A percentile compares a stretch with the other conserved stretches of the same genome.
Conservation (phyloP, 2,329 filamentous ascomycete genomes). For the Sporothrix euskadiensis region DNA sequence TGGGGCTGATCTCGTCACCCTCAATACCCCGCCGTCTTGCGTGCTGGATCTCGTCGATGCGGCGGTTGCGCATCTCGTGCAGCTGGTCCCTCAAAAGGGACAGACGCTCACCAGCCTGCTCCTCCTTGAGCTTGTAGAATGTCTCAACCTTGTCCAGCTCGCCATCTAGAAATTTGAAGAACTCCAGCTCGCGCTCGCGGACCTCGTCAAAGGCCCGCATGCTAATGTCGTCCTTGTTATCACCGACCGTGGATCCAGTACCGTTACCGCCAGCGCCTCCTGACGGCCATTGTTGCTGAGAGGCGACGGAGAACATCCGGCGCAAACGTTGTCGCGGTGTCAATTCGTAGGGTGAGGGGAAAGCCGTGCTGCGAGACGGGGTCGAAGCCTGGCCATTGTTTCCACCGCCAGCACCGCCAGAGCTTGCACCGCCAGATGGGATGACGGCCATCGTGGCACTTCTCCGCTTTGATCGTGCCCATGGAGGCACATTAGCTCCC, state of each 20-base stretch:
- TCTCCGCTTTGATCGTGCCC: background rate
- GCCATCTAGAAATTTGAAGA: conserved; percentile 78
- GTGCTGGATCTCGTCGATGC: conserved; percentile 68
- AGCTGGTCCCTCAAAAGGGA: conserved; percentile 75
- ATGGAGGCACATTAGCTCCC: background rate
- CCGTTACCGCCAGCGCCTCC: conserved; percentile 30
- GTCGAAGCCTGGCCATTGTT: conserved; percentile 33
- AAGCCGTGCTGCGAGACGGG: conserved; percentile 20
- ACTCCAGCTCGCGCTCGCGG: conserved; percentile 75
- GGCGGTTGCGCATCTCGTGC: conserved; percentile 86
- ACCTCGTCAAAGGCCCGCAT: conserved; percentile 53
- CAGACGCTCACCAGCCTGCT: conserved; percentile 75
- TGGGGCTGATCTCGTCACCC: conserved; percentile 34
- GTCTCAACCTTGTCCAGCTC: conserved; percentile 89
- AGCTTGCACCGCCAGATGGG: background rate
- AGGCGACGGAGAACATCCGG: conserved; percentile 46
- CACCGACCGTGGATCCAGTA: conserved; percentile 42
- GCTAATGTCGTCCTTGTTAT: conserved; percentile 37
- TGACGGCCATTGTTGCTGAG: conserved; percentile 30
- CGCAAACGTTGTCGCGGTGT: conserved; percentile 40
- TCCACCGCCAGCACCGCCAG: background rate
- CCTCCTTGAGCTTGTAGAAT: conserved; percentile 87
- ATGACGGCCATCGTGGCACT: conserved; percentile 8
- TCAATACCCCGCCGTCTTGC: conserved; percentile 38
- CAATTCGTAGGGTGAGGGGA: conserved; percentile 27